Conservation (phyloP, 768 basidiomycete genomes). For the Hygrocybe punicea region DNA sequence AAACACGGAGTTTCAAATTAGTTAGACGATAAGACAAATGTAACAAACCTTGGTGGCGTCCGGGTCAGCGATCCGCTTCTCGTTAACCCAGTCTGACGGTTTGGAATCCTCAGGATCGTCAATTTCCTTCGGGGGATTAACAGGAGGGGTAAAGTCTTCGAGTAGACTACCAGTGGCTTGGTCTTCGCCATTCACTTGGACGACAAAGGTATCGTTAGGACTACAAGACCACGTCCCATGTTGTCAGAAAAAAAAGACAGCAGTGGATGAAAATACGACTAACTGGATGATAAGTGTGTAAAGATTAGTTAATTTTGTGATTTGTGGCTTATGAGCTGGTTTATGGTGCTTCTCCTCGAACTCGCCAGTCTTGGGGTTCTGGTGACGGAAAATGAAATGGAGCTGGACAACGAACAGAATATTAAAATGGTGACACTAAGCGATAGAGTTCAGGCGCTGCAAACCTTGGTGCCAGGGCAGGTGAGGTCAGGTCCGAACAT, state of each 20-base stretch:
- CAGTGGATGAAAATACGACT: constrained; percentile 28
- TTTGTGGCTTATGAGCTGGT: constrained; percentile 74
- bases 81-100: constrained; percentile 91
- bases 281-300: constrained; percentile 93
- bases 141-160: constrained; percentile 88
- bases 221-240: constrained; percentile 33
- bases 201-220: constrained; percentile 92
- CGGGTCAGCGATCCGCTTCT: constrained; percentile 78
- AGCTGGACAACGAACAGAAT: constrained; percentile 46
- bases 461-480: constrained; percentile 85
- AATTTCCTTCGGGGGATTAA: constrained; percentile 92
- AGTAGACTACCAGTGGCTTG: constrained; percentile 79
- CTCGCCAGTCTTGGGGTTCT: constrained; percentile 88
- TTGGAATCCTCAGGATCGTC: constrained; percentile 90
- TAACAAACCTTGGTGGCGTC: constrained; percentile 70
- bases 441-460: constrained; percentile 10
- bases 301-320: constrained; percentile 87
- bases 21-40: neutral
- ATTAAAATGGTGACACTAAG: neutral
- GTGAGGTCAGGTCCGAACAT: constrained; percentile 98
- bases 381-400: constrained; percentile 99
- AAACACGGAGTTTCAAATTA: neutral
- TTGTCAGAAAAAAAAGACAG: neutral
- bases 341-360: constrained; percentile 96
- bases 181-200: constrained; percentile 83